Conservation (phyloP, 2,329 filamentous ascomycete species). For the Endoconidiophora polonica region DNA sequence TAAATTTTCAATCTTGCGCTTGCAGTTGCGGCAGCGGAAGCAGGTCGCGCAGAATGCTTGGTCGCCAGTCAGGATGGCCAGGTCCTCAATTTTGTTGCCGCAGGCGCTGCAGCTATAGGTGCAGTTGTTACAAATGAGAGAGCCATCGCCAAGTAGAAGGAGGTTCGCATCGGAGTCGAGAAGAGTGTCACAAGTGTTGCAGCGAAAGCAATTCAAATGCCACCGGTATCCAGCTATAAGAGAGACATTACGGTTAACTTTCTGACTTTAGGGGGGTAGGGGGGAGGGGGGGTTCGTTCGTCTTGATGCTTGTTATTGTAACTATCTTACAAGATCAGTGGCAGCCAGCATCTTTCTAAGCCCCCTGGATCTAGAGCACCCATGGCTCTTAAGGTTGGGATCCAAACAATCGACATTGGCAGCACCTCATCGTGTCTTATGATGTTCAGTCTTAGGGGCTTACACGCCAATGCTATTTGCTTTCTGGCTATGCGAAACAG, state of each 20-base stretch:
- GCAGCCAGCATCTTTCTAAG: too few relatives aligned
- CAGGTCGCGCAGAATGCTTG: constrained; percentile 96
- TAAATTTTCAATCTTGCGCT: constrained; percentile 95
- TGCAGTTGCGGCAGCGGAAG: constrained; percentile 95
- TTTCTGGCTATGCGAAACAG: too few relatives aligned
- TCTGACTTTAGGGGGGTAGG: not conserved
- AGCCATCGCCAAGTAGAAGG: constrained; percentile 89
- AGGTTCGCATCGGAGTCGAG: constrained; percentile 98
- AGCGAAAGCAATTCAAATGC: constrained; percentile 98
- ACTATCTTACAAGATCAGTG: too few relatives aligned
- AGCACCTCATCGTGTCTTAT: too few relatives aligned
- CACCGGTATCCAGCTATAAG: constrained; percentile 74
- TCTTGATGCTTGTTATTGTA: too few relatives aligned
- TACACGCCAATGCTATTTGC: too few relatives aligned
- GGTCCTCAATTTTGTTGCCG: constrained; percentile 92
- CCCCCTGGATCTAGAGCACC: too few relatives aligned
- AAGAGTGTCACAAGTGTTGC: constrained; percentile 85
- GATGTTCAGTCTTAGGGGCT: too few relatives aligned
- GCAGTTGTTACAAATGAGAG: constrained; percentile 97
- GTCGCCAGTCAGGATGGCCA: constrained; percentile 92
- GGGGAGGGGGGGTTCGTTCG: constrained; percentile 11
- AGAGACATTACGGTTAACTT: not conserved
- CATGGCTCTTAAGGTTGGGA: too few relatives aligned
- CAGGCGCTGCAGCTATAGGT: constrained; percentile 98
- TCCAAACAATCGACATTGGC: too few relatives aligned